phyloP scores from a whole-genome alignment of 352 stramenopile species.

The Blastocystis hominis region DNA sequence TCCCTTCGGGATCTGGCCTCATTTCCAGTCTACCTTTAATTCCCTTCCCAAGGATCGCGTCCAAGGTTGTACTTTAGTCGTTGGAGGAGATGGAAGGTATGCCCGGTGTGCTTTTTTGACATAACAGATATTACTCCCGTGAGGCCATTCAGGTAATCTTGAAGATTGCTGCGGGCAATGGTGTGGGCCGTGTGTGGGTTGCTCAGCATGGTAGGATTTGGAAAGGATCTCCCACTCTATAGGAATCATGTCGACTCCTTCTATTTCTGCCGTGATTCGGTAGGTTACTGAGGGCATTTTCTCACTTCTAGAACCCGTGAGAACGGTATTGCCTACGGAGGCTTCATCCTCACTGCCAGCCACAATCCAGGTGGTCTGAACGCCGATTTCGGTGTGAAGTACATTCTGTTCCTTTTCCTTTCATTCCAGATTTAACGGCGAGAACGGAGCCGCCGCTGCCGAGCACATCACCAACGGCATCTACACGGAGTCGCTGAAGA shows the following conservation, averaged over 20 bases:
- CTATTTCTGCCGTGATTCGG: conserved; percentile 89
- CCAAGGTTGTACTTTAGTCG: conserved; percentile 83
- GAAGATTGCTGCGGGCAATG: conserved; percentile 87
- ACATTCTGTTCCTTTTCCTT: conserved; percentile 72
- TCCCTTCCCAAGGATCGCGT: conserved; percentile 83
- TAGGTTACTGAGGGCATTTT: conserved; percentile 60
- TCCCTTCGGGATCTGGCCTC: not conserved
- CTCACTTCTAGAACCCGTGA: conserved; percentile 67
- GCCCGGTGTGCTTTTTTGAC: conserved; percentile 62
- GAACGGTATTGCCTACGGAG: conserved; percentile 80
- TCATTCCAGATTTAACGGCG: conserved; percentile 79
- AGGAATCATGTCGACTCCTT: conserved; percentile 85
- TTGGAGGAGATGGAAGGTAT: conserved; percentile 86
- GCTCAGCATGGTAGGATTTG: conserved; percentile 61
- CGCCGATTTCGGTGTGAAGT: conserved; percentile 93
- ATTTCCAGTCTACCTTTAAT: conserved; percentile 85
- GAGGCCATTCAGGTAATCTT: conserved; percentile 90
- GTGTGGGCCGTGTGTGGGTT: conserved; percentile 86
- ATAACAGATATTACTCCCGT: conserved; percentile 74
- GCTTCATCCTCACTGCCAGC: conserved; percentile 90
- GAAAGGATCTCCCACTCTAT: not conserved
- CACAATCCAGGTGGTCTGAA: conserved; percentile 94
- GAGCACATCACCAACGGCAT: conserved; percentile 93
- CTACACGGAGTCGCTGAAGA: conserved; percentile 69
- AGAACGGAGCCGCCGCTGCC: conserved; percentile 86